Evolutionary conservation across 192 early-diverging fungal species (phyloP).

Genomic region (Dissophora globulifera): DNA sequence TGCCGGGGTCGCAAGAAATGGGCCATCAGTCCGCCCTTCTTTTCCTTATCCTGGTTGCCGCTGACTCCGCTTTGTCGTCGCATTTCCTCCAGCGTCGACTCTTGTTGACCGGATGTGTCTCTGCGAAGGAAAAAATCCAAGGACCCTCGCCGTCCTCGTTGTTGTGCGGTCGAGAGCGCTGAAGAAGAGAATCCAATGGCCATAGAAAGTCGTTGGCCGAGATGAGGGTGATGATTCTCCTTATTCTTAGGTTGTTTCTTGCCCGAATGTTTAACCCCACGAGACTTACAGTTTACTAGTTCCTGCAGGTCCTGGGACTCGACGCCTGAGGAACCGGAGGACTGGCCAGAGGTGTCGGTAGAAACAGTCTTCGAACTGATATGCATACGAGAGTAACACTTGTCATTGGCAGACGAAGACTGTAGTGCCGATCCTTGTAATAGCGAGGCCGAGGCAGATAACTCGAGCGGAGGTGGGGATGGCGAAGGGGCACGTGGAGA

Average conservation of each 20-base stretch:
- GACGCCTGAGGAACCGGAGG: neutral
- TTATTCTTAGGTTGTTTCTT: neutral
- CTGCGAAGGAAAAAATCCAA: slow-evolving; percentile 8
- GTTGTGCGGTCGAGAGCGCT: neutral
- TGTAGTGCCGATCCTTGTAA: neutral
- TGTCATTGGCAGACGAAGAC: neutral
- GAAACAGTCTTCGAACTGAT: neutral
- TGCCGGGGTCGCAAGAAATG: slow-evolving; percentile 13
- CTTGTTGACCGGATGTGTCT: neutral
- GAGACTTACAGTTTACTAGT: neutral
- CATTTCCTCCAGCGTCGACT: neutral
- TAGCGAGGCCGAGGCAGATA: neutral
- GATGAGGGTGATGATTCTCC: slow-evolving; percentile 13
- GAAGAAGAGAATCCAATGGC: slow-evolving; percentile 18
- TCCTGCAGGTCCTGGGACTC: slow-evolving; percentile 1
- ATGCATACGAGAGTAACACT: neutral
- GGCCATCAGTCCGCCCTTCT: slow-evolving; percentile 15
- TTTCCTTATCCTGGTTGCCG: slow-evolving; percentile 2
- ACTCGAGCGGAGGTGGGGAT: no score
- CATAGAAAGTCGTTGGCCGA: slow-evolving; percentile 26
- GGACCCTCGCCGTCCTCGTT: slow-evolving; percentile 4
- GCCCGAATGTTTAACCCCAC: neutral
- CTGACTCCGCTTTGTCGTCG: neutral
- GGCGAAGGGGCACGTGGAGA: neutral
- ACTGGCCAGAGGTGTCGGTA: neutral